Evolutionary conservation across 1,284 basidiomycete species (phyloP), one percentile per base, ranked within the genome.

Genomic region (Farysia itapuensis): DNA sequence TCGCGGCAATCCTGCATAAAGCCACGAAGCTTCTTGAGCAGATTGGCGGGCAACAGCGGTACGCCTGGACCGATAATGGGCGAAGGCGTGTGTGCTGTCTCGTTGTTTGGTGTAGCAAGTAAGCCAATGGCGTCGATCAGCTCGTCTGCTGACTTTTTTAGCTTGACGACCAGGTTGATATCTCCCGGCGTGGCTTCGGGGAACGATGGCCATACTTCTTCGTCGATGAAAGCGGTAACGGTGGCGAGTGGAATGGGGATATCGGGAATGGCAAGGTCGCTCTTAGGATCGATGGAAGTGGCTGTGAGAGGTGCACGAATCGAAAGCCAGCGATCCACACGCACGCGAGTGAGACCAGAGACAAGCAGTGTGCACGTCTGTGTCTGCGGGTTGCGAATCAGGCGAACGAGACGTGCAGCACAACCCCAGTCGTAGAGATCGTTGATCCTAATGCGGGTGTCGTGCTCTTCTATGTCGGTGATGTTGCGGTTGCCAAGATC

Each of bases 311-410:
- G 68, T 2, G 67, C 68, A 24, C 65, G 58, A 13, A 70, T 61
- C 22, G 65, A 64, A 26, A 71, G 61, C 67, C 67, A 70, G 19
- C 67, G 46, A 34, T 73, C 71, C 32, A 75, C 48, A 37, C 68
- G 60, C 9, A 74, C 54, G 19, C 74, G 67, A 14, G 51, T 47
- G 26, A 76, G 38, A 30, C 74, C 74, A 1, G 70, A 74, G 22
- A 76, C 51, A 30, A 69, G 44, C 11, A 76, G 51, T 9, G 71
- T 72, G 39, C 71, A 74, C 14, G 66, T 70, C 39, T 75, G 65
- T 6, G 46, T 64, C 35, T 67, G 48, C 5, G 71, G 73, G 37
- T 68, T 67, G 42, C 72, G 67, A 9, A 67, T 63, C 9, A 76
- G 50, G 32, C 72, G 68, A 38, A 76, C 39, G 16, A 76, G 67